Percentiles rank a stretch among this genome's conserved stretches.
These are phyloP conservation scores for Orobanche coerulescens DNA, from an alignment of 257 asterid species.

Conservation along the genomic window DNA sequence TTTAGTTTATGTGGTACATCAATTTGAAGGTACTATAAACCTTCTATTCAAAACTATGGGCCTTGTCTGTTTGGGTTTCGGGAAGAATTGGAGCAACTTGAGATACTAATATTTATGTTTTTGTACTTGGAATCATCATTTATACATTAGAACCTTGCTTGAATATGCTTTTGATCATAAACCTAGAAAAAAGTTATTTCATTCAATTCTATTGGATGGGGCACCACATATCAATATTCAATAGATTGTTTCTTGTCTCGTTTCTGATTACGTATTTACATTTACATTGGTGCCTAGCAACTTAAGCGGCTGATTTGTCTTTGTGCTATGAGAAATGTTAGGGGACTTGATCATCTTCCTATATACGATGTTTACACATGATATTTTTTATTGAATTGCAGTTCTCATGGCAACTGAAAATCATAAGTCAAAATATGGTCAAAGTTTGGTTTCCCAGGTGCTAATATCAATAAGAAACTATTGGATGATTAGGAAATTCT, in stretches of 20 bases:
- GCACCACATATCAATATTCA: no score
- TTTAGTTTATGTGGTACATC: slow-evolving; percentile 16
- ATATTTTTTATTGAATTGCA: not conserved
- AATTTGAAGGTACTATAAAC: slow-evolving; percentile 19
- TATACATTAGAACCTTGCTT: not conserved
- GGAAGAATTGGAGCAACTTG: slow-evolving; percentile 10
- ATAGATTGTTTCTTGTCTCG: no score
- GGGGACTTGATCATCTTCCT: no score
- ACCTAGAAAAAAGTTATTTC: not conserved
- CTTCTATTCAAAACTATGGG: slow-evolving; percentile 7
- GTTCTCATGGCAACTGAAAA: not conserved
- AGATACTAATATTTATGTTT: not conserved
- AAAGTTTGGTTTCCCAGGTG: slow-evolving; percentile 15
- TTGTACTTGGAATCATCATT: slow-evolving; percentile 3
- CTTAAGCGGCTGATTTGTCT: no score
- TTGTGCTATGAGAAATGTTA: no score
- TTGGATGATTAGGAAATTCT: slow-evolving; percentile 19
- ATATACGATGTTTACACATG: no score
- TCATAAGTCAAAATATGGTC: slow-evolving; percentile 21
- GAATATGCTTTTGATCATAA: not conserved
- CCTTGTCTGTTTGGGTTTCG: not conserved
- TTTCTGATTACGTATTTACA: no score
- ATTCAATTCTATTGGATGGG: not conserved
- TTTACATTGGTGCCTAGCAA: no score
- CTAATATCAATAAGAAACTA: no score